Evolutionary conservation across 164 flowering plant genomes (phyloP).

Genomic region (Protea cynaroides): DNA sequence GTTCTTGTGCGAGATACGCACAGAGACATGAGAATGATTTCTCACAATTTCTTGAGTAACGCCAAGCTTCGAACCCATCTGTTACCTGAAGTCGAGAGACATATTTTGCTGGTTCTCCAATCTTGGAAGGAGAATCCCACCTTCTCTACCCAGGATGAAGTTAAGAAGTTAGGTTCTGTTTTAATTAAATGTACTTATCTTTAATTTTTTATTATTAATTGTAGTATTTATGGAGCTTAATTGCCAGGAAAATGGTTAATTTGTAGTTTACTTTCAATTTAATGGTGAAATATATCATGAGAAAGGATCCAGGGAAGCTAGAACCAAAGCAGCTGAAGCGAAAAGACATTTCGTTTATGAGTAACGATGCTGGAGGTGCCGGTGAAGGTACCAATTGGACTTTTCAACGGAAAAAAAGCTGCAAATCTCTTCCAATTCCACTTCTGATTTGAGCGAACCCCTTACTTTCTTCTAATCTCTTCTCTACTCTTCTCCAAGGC

Average conservation of each 20-base stretch:
- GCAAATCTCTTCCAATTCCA: too few relatives aligned
- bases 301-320: conserved; percentile 69
- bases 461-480: too few relatives aligned
- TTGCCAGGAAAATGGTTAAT: not conserved
- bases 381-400: too few relatives aligned
- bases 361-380: too few relatives aligned
- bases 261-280: conserved; percentile 87
- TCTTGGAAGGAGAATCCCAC: conserved; percentile 53
- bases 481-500: too few relatives aligned
- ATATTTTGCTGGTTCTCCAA: conserved; percentile 54
- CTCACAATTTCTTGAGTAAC: conserved; percentile 75
- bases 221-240: too few relatives aligned
- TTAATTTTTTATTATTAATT: too few relatives aligned
- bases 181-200: not conserved
- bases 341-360: conserved; percentile 92
- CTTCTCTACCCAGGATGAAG: conserved; percentile 87
- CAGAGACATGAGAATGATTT: conserved; percentile 75
- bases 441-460: too few relatives aligned
- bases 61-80: conserved; percentile 61
- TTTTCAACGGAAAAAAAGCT: too few relatives aligned
- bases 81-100: conserved; percentile 58
- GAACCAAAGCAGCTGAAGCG: conserved; percentile 78
- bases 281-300: conserved; percentile 93
- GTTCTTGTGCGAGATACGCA: conserved; percentile 91
- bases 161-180: conserved; percentile 56